Percentiles rank a stretch among this genome's conserved stretches.
These are phyloP conservation scores for Cetraspora pellucida DNA, from an alignment of 192 early-diverging fungal genomes.

Conservation along the genomic window DNA sequence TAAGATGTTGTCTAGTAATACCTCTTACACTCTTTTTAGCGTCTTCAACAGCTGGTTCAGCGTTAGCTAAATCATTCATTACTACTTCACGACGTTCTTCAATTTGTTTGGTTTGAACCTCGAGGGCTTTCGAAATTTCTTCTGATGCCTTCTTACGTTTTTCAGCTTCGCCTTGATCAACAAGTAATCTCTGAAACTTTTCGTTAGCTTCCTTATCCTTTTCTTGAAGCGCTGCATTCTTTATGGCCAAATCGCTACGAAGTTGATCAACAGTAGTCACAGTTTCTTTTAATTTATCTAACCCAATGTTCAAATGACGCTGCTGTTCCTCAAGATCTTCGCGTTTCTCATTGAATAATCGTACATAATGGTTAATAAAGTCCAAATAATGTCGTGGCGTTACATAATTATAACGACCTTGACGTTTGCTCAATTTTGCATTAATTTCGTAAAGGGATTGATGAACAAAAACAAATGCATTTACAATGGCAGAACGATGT, in stretches of 20 bases:
- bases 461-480: conserved; percentile 93
- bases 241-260: conserved; percentile 79
- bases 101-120: conserved; percentile 74
- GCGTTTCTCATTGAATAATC: conserved; percentile 88
- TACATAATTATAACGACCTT: conserved; percentile 81
- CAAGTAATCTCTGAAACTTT: conserved; percentile 94
- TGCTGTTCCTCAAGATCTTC: conserved; percentile 98
- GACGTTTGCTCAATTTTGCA: conserved; percentile 76
- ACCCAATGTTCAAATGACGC: conserved; percentile 94
- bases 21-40: conserved; percentile 91
- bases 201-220: conserved; percentile 93
- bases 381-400: conserved; percentile 99
- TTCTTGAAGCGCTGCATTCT: conserved; percentile 79
- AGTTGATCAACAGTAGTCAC: conserved; percentile 95
- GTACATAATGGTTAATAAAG: conserved; percentile 92
- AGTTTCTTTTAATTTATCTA: conserved; percentile 95
- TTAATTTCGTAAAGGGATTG: conserved; percentile 88
- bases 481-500: conserved; percentile 84
- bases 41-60: conserved; percentile 95
- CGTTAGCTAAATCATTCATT: conserved; percentile 87
- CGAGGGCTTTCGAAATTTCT: conserved; percentile 76
- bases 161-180: conserved; percentile 93
- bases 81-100: conserved; percentile 79
- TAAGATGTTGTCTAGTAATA: conserved; percentile 97
- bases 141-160: conserved; percentile 81